phyloP scores from a whole-genome alignment of 1,284 basidiomycete genomes.

The Vanrija pseudolonga region DNA sequence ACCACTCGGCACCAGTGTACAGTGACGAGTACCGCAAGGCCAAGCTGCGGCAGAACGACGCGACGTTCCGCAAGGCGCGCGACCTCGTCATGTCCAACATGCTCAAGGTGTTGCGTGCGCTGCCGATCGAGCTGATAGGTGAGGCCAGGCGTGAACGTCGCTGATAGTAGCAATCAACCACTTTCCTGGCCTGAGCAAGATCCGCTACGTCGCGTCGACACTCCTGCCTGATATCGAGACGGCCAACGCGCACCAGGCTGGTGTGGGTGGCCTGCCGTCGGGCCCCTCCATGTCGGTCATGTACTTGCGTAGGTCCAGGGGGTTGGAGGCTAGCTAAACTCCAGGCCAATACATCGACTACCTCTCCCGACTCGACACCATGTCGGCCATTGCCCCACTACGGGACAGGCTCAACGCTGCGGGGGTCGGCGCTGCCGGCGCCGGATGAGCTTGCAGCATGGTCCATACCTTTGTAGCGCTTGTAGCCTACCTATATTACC shows the following conservation, averaged over 20 bases:
- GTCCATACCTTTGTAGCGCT: no score
- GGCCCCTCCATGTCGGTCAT: neutral
- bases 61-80: neutral
- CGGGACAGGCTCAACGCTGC: no score
- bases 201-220: slow-evolving; percentile 80
- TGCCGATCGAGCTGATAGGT: slow-evolving; percentile 1
- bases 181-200: slow-evolving; percentile 69
- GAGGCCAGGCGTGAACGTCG: neutral
- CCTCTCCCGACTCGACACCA: neutral
- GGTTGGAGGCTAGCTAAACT: neutral
- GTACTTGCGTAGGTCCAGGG: neutral
- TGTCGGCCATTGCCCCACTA: neutral
- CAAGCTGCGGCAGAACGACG: neutral
- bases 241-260: neutral
- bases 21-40: neutral
- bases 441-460: no score
- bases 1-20: neutral
- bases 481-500: no score
- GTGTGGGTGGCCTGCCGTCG: neutral
- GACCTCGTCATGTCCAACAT: neutral
- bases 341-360: slow-evolving; percentile 2
- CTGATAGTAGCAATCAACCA: slow-evolving; percentile 62
- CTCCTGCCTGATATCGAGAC: slow-evolving; percentile 58
- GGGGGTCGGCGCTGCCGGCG: no score
- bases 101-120: neutral